phyloP scores from a whole-genome alignment of 2,329 filamentous ascomycete genomes.

The Diplodia seriata region DNA sequence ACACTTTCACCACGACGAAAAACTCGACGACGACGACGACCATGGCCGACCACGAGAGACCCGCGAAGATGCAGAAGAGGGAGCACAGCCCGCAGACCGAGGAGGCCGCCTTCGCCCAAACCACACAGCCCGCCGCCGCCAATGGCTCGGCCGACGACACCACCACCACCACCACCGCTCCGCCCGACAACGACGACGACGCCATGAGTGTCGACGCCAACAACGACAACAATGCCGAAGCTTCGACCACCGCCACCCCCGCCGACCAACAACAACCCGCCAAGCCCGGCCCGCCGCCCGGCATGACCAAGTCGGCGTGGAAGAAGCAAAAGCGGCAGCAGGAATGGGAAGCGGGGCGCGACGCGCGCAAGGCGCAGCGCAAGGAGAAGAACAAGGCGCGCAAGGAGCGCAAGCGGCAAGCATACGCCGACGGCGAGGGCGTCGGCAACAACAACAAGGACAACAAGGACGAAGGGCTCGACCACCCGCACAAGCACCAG shows the following conservation, averaged over 20 bases:
- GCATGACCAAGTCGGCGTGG: conserved; percentile 78
- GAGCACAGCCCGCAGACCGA: conserved; percentile 23
- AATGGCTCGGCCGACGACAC: conserved; percentile 11
- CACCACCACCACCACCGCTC: neutral
- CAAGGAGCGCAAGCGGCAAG: conserved; percentile 58
- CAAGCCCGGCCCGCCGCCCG: conserved; percentile 21
- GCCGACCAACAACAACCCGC: conserved; percentile 14
- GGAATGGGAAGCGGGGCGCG: conserved; percentile 76
- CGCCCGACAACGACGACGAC: neutral
- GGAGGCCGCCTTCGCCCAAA: conserved; percentile 18
- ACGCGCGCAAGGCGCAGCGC: conserved; percentile 62
- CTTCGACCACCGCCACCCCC: neutral
- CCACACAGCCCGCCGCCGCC: neutral
- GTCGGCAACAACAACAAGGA: too few relatives aligned
- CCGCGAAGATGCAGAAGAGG: conserved; percentile 31
- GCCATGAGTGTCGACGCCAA: conserved; percentile 31
- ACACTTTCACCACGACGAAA: neutral
- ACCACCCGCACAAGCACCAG: conserved; percentile 33
- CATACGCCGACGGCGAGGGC: conserved; percentile 39
- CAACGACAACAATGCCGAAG: neutral
- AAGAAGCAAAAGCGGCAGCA: conserved; percentile 78
- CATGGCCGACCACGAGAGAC: conserved; percentile 32
- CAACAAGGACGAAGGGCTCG: conserved; percentile 38
- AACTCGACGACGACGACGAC: neutral
- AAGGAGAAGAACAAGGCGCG: conserved; percentile 64